phyloP scores from a whole-genome alignment of 306 rosid species.

The Comarum palustre region DNA sequence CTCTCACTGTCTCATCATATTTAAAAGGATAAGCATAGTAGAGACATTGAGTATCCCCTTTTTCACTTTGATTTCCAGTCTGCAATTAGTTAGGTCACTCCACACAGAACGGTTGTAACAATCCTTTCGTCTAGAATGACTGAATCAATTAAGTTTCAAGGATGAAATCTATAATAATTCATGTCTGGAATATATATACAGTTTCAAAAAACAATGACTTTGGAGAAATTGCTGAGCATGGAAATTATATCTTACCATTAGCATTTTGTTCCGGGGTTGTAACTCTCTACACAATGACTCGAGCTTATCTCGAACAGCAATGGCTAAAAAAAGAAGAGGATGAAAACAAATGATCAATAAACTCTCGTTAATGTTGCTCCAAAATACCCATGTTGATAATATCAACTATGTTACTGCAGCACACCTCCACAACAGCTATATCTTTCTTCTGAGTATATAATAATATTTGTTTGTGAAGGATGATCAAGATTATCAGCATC shows the following conservation, averaged over 20 bases:
- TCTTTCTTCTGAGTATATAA: background rate
- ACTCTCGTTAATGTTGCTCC: conserved; percentile 14
- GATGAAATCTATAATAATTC: background rate
- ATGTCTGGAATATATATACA: conserved; percentile 7
- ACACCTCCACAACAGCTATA: background rate
- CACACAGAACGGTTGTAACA: background rate
- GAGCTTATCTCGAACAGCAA: conserved; percentile 82
- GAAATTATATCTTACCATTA: conserved; percentile 62
- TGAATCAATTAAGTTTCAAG: background rate
- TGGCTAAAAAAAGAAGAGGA: conserved; percentile 47
- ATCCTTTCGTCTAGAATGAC: background rate
- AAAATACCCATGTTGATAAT: background rate
- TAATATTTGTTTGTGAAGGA: background rate
- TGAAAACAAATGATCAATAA: conserved; percentile 15
- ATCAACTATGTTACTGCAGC: background rate
- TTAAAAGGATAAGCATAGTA: background rate
- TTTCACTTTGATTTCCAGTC: background rate
- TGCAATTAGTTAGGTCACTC: background rate
- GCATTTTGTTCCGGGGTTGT: conserved; percentile 89
- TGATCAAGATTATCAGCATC: background rate
- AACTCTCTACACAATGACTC: conserved; percentile 95
- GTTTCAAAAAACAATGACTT: conserved; percentile 12
- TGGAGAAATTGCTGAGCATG: conserved; percentile 25
- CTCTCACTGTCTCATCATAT: background rate
- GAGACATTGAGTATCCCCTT: background rate